Evolutionary conservation across 2,329 filamentous ascomycete genomes (phyloP).

Genomic region (Stachybotrys elegans): DNA sequence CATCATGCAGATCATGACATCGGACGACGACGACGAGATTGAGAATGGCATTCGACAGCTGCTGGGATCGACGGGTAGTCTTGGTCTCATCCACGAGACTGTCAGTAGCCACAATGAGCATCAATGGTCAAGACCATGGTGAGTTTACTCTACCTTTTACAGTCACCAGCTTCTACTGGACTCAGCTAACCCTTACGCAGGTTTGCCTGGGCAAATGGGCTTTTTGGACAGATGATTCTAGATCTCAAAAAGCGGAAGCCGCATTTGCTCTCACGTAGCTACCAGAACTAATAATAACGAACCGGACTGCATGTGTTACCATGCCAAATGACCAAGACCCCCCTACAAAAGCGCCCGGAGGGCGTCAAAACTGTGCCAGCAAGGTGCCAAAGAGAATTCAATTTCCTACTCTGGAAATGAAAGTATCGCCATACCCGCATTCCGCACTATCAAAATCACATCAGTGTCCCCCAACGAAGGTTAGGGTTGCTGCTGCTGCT

Average conservation of each 20-base stretch:
- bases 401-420: too few species aligned
- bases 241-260: conserved; percentile 72
- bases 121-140: conserved; percentile 32
- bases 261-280: conserved; percentile 49
- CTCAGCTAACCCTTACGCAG: conserved; percentile 36
- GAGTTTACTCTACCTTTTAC: conserved; percentile 8
- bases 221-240: conserved; percentile 79
- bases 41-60: conserved; percentile 53
- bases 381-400: too few species aligned
- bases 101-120: conserved; percentile 27
- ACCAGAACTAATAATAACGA: conserved; percentile 27
- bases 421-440: too few species aligned
- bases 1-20: conserved; percentile 75
- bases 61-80: conserved; percentile 64
- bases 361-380: too few species aligned
- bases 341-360: too few species aligned
- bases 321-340: too few species aligned
- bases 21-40: conserved; percentile 71
- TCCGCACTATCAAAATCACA: too few species aligned
- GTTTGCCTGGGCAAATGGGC: conserved; percentile 85
- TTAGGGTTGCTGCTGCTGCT: too few species aligned
- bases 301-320: too few species aligned
- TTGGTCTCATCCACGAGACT: conserved; percentile 74
- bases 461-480: too few species aligned
- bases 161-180: conserved; percentile 12